These are phyloP conservation scores for Fusarium annulatum DNA, from an alignment of 2,329 filamentous ascomycete species.

Conservation along the genomic window DNA sequence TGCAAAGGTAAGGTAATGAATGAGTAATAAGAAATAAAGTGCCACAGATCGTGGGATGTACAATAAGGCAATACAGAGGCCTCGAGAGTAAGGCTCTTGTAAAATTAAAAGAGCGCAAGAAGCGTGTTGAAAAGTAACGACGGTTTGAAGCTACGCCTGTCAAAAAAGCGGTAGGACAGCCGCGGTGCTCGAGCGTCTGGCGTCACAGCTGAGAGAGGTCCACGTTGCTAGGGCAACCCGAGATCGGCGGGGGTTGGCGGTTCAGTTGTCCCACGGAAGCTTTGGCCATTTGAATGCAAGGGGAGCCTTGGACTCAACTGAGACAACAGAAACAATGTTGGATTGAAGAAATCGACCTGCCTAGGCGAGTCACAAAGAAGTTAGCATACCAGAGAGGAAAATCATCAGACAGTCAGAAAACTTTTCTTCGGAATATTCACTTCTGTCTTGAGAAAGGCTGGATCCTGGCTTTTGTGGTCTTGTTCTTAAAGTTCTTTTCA, in stretches of 20 bases:
- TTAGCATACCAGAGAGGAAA: neutral
- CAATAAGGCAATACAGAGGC: conserved; percentile 15
- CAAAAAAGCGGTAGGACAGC: conserved; percentile 42
- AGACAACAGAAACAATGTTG: conserved; percentile 21
- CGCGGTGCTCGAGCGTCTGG: conserved; percentile 28
- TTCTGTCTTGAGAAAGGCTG: neutral
- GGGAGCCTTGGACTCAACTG: neutral
- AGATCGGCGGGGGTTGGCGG: conserved; percentile 27
- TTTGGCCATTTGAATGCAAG: conserved; percentile 20
- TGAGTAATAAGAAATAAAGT: conserved; percentile 14
- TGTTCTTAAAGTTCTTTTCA: neutral
- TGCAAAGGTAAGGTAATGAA: conserved; percentile 4
- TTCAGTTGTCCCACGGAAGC: conserved; percentile 27
- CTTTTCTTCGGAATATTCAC: neutral
- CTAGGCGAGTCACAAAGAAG: neutral
- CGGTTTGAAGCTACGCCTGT: conserved; percentile 35
- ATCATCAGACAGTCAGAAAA: neutral
- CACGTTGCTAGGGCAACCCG: conserved; percentile 20
- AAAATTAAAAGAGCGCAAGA: conserved; percentile 25
- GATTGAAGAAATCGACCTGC: neutral
- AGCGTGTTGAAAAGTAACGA: conserved; percentile 29
- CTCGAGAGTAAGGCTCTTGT: conserved; percentile 21
- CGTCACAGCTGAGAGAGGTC: conserved; percentile 23
- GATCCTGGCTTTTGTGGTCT: neutral
- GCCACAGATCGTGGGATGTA: conserved; percentile 16